Evolutionary conservation across 192 early-diverging fungal species (phyloP), one percentile per base, ranked within the genome.

Genomic region (Backusella psychrophila): DNA sequence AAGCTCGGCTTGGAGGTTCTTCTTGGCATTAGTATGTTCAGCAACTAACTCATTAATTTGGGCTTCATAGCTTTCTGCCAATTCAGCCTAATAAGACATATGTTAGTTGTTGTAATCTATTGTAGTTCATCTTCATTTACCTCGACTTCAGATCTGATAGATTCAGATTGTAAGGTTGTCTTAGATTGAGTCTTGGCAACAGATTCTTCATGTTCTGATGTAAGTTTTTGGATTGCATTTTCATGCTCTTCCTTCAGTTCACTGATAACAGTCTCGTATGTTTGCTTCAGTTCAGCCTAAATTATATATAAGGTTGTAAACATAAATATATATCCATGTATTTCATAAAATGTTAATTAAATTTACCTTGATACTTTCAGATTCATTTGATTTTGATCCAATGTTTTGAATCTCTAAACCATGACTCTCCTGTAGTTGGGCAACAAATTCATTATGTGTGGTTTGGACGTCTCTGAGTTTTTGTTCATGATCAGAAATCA

Each of bases 11-110:
- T 76, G 31, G 0, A 70, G 44, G 19, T 35, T 52, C 5, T 41
- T 35, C 26, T 74, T 80, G 23, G 29, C 15, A 42, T 74, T 26
- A 2, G 77, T 39, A 44, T 80, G 70, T 31, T 49, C 75, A 46
- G 2, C 35, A 3, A 41, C 26, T 26, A 80, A 23, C 3, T 59
- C 35, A 33, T 71, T 56, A 19, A 77, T 70, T 70, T 78, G 69
- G 11, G 15, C 34, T 74, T 81, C 71, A n/a, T 70, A 46, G 4
- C 49, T 68, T 63, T 69, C 69, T 39, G 68, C 66, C 19, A 69
- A 33, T 36, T 67, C 75, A 26, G 68, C 66, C 66, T 76, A 63
- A 38, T 35, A 15, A 53, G 49, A 21, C 6, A 49, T 8, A 68
- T 4, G 6, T 68, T 21, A 68, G 35, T 68, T 19, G 5, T 7